Evolutionary conservation across 306 rosid genomes (phyloP).

Genomic region (Hippophae rhamnoides): DNA sequence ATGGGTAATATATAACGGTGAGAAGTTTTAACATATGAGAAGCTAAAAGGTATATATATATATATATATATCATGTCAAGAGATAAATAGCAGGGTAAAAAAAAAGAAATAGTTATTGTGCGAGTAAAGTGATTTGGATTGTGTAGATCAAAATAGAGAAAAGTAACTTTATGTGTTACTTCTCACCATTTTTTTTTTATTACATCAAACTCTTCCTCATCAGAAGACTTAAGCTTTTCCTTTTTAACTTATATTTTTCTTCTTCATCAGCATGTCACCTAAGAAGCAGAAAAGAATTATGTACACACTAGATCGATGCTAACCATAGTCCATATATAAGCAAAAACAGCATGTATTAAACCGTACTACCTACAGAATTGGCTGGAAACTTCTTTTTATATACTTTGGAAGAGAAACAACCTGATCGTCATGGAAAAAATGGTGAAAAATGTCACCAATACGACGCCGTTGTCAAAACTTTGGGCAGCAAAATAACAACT

Average conservation of each 20-base stretch:
- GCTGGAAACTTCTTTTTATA: slow-evolving; percentile 14
- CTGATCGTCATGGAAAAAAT: slow-evolving; percentile 40
- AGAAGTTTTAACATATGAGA: no score
- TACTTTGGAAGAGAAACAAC: slow-evolving; percentile 12
- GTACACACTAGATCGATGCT: background rate
- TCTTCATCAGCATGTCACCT: slow-evolving; percentile 30
- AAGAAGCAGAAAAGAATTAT: background rate
- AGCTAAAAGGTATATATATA: no score
- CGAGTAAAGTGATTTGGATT: no score
- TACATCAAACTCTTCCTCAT: slow-evolving; percentile 57
- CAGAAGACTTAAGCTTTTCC: slow-evolving; percentile 39
- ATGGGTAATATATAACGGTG: no score
- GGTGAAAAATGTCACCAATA: slow-evolving; percentile 40
- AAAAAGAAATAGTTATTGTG: no score
- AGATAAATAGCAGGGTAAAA: no score
- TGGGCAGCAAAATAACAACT: no score
- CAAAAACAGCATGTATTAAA: background rate
- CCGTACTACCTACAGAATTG: slow-evolving; percentile 17
- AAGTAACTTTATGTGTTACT: no score
- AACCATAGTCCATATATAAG: background rate
- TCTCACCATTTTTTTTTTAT: slow-evolving; percentile 6
- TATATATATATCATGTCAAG: no score
- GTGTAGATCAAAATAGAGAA: no score
- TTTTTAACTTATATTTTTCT: slow-evolving; percentile 17
- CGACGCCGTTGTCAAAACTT: no score